Percentiles rank a stretch among this genome's conserved stretches.
Conservation (phyloP, 1,139 yeast genomes). For the Nadsonia commutata region DNA sequence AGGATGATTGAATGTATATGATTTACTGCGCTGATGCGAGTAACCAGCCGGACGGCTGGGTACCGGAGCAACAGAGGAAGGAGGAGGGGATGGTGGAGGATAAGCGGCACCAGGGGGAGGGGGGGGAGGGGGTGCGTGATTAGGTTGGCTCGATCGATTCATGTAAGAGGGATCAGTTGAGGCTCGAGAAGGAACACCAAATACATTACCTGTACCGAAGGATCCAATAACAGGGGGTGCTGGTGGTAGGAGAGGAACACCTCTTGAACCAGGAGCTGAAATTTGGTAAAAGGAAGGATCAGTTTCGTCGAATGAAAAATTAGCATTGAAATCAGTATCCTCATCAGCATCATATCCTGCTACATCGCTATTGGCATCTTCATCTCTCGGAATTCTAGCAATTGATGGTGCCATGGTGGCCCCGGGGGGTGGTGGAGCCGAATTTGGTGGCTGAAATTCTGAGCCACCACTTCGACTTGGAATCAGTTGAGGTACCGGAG, state of each 20-base stretch:
- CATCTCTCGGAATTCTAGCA: conserved; percentile 7
- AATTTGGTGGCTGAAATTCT: no score
- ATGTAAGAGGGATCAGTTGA: conserved; percentile 3
- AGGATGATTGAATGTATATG: neutral
- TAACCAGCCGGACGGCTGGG: neutral
- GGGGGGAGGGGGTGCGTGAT: conserved; percentile 6
- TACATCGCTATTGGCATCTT: conserved; percentile 17
- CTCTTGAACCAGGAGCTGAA: neutral
- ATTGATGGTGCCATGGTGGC: conserved; percentile 5
- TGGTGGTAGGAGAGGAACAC: neutral
- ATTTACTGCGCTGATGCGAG: neutral
- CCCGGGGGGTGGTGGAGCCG: no score
- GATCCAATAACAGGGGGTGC: neutral
- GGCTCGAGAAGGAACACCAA: neutral
- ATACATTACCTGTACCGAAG: neutral
- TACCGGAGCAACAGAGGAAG: conserved; percentile 1
- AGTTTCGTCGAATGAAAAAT: conserved; percentile 10
- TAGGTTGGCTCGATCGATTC: conserved; percentile 1
- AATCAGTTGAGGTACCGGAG: conserved; percentile 8
- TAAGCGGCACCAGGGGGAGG: conserved; percentile 5
- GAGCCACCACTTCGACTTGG: conserved; percentile 1
- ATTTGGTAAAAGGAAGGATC: neutral
- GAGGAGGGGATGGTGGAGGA: conserved; percentile 3
- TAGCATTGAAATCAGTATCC: conserved; percentile 25
- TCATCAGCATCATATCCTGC: conserved; percentile 42